A percentile compares a stretch with the other conserved stretches of the same genome.
phyloP scores from a whole-genome alignment of 164 flowering plant genomes.

The Magnolia kwangsiensis region DNA sequence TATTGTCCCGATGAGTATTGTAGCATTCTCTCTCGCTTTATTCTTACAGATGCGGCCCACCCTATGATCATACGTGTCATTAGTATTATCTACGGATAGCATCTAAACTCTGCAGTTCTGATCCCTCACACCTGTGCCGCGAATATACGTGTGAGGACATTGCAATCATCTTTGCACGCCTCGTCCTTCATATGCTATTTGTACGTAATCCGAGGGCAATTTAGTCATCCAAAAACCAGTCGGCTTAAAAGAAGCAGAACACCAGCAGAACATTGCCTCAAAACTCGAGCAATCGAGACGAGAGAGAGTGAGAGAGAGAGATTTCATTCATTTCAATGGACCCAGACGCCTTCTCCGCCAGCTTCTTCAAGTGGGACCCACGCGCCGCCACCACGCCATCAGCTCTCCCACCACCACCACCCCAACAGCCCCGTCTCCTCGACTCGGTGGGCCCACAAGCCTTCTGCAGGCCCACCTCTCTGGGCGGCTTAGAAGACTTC shows the following conservation, averaged over 20 bases:
- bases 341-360: conserved; percentile 30
- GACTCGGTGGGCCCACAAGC: background rate
- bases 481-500: conserved; percentile 74
- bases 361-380: conserved; percentile 34
- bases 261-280: background rate
- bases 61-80: no score
- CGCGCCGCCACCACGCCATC: conserved; percentile 6
- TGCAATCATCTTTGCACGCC: no score
- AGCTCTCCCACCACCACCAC: background rate
- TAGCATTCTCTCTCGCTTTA: no score
- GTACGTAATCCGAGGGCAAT: no score
- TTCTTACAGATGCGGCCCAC: no score
- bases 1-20: no score
- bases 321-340: conserved; percentile 19
- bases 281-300: background rate
- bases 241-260: background rate
- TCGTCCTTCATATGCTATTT: no score
- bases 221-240: background rate
- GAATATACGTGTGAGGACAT: no score
- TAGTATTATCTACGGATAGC: no score
- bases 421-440: background rate
- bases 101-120: no score
- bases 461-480: conserved; percentile 34
- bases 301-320: conserved; percentile 7
- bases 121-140: no score